Evolutionary conservation across 805 yeast genomes (phyloP), one percentile per base, ranked within the genome.

Genomic region (Scheffersomyces lignosus): DNA sequence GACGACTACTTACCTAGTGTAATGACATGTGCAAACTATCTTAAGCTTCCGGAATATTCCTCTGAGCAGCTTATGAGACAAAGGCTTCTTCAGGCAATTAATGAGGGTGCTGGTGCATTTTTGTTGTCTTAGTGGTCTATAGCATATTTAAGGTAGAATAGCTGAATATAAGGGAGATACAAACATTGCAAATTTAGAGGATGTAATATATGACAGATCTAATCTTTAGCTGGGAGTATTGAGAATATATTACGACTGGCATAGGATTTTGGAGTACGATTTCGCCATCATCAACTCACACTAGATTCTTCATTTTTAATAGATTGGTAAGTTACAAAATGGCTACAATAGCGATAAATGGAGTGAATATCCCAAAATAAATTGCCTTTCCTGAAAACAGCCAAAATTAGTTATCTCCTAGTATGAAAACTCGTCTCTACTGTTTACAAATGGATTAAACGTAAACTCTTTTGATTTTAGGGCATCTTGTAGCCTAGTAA

Each of bases 1-100:
- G 96, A 91, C 59, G 88, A 81, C 43, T 89, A 83, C 53, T 69
- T 93, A 38, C 98, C 99, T 2, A 87, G 96, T 62, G 99, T 93
- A 3, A 91, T 91, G 99, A 91, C 99, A 0, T 91, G 99, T 68
- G 97, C 95, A 3, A 91, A 91, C 56, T 93, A 91, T 55, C 70
- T 91, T 47, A 91, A 91, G 58, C 65, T 93, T 15, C 98, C 99
- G 4, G 77, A 84, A 44, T 93, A 91, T 56, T 74, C 87, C 3
- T 65, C 75, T 24, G 74, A 71, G 40, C 80, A 71, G 13, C 60
- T 86, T 1, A 73, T 93, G 82, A 66, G 58, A 33, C 55, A 67
- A 22, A 69, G 84, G 35, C 61, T 93, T 5, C 34, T 61, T 9
- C 83, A 78, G 41, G 97, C 98, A 0, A 78, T 89, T 52, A 70